Evolutionary conservation across 2,329 filamentous ascomycete genomes (phyloP).

Genomic region (Exophiala aquamarina): DNA sequence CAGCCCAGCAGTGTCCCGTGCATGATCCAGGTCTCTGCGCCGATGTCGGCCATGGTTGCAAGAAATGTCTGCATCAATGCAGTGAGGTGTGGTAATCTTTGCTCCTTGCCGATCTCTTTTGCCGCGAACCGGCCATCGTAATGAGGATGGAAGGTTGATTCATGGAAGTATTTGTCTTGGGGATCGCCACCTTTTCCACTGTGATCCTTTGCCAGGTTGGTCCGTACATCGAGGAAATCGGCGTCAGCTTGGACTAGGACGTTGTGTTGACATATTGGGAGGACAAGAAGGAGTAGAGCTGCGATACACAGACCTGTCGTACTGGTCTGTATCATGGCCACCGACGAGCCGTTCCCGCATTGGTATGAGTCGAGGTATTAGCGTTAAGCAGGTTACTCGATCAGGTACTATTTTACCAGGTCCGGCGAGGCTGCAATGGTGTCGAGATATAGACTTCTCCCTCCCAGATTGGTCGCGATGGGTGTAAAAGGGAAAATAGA

Average conservation of each 20-base stretch:
- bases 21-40: constrained; percentile 63
- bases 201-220: constrained; percentile 40
- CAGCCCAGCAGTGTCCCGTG: constrained; percentile 61
- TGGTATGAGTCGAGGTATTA: too few relatives aligned
- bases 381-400: too few relatives aligned
- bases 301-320: constrained; percentile 8
- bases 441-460: too few relatives aligned
- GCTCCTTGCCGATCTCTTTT: constrained; percentile 44
- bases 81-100: constrained; percentile 49
- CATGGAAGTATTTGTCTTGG: constrained; percentile 52
- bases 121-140: constrained; percentile 57
- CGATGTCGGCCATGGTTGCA: constrained; percentile 55
- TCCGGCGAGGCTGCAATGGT: too few relatives aligned
- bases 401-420: too few relatives aligned
- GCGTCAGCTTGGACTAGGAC: constrained; percentile 34
- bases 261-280: constrained; percentile 1
- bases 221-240: constrained; percentile 46
- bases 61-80: constrained; percentile 57
- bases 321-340: too few relatives aligned
- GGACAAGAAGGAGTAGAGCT: constrained; percentile 7
- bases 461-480: too few relatives aligned
- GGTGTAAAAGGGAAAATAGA: too few relatives aligned
- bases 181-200: constrained; percentile 40
- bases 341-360: too few relatives aligned
- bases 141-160: constrained; percentile 29